Base-by-base conservation (phyloP, 2,329 filamentous ascomycete species). In the Cladosporium sp. region DNA sequence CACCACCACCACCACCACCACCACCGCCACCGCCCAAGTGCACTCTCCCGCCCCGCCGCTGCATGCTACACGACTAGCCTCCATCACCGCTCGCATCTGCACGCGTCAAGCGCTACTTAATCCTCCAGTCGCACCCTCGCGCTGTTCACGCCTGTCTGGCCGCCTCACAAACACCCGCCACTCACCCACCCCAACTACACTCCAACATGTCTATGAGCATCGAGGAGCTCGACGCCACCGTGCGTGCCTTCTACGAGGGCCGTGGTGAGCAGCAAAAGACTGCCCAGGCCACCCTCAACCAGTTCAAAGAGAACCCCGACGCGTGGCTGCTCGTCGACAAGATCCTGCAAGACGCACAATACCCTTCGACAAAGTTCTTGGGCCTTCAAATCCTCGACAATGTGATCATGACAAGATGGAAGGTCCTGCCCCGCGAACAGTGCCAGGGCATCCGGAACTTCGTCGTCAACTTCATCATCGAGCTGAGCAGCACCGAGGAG, bases 241-340 rank as follows among this genome's bases (percentile, higher is more conserved):
- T 98, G 85, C 93, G 91, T 79, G 89, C 92, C 83, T 98, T 99
- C 82, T 99, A 97, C 77, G 94, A 98, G 83, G 93, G 93, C 78
- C 91, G 94, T 80, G 95, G 95, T 74, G 92, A 97, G 68, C 87
- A 93, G 84, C 93, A 97, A 93, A 97, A 97, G 86, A 88, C 91
- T 85, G 94, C 94, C 76, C 92, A 97, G 80, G 90, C 92, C 76
- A 89, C 92, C 67, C 83, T 98, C 77, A 97, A 97, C 81, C 75
- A 98, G 92, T 99, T 99, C 86, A 98, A 98, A 81, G 95, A 98
- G 83, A 96, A 98, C 76, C 93, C 94, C 66, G 95, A 99, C 83
- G 90, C 95, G 67, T 99, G 95, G 95, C 87, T 98, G 71, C 88
- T 97, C 78, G 95, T 98, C 74, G 95, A 97, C 78, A 93, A 97